phyloP scores from a whole-genome alignment of 805 yeast genomes.

The Sporopachydermia quercuum region DNA sequence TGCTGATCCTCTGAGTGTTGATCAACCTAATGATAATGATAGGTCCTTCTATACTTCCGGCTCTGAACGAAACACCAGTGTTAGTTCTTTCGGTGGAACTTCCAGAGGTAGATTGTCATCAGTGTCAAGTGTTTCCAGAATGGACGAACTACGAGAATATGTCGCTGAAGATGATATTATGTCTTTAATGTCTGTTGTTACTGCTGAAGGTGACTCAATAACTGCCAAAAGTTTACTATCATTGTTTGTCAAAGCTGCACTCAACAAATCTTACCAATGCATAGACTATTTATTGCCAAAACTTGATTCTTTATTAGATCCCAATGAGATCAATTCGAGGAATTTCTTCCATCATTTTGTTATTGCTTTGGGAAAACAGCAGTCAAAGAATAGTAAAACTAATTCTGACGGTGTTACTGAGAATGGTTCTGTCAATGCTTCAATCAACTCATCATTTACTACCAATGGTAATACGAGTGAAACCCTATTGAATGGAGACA shows the following conservation, averaged over 20 bases:
- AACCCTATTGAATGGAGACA: neutral
- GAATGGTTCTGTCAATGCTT: too few species aligned
- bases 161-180: slow-evolving; percentile 30
- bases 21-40: slow-evolving; percentile 6
- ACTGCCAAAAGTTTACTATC: slow-evolving; percentile 44
- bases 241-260: slow-evolving; percentile 49
- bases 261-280: slow-evolving; percentile 37
- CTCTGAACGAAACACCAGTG: neutral
- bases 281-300: slow-evolving; percentile 39
- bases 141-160: slow-evolving; percentile 9
- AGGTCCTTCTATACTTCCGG: neutral
- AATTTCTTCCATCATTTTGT: slow-evolving; percentile 79
- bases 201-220: slow-evolving; percentile 27
- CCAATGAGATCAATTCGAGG: slow-evolving; percentile 63
- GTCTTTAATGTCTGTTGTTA: slow-evolving; percentile 28
- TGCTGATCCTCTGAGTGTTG: too few species aligned
- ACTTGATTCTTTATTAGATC: slow-evolving; percentile 41
- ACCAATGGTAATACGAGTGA: neutral
- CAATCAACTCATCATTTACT: too few species aligned
- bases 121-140: slow-evolving; percentile 1
- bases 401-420: too few species aligned
- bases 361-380: slow-evolving; percentile 60
- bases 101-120: slow-evolving; percentile 2
- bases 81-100: neutral
- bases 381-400: slow-evolving; percentile 20